Base-by-base conservation (phyloP, 345 rosid genomes). In the Firmiana major region DNA sequence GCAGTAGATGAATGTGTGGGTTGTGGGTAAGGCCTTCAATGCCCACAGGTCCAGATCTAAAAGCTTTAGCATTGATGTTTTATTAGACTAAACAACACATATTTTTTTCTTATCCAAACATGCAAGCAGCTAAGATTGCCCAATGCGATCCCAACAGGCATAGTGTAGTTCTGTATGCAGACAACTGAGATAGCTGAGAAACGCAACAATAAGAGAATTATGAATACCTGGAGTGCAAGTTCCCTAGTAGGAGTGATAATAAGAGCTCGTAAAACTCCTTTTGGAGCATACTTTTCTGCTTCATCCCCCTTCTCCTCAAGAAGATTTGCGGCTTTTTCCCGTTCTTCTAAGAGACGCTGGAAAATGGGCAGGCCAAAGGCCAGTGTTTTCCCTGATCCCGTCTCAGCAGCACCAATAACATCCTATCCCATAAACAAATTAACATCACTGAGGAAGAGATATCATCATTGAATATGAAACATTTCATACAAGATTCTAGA, bases 361-460 rank as follows among this genome's bases (percentile, higher is more conserved):
- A 93, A 67, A 76, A 96, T 91, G 67, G 99, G 99, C 82, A 96
- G 85, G 76, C 98, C 99, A 86, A 96, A 96, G 78, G 99, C 97
- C 81, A 96, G 97, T 21, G 99, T 96, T 88, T 96, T 96, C 66
- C 99, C 99, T 26, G 98, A 96, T 63, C 99, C 99, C 28, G 98
- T 96, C 89, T 92, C 99, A 11, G 98, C 99, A 59, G 99, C 97
- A 58, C 99, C 98, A 76, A 92, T 78, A 63, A 96, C 94, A 89
- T 96, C 99, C 99, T 95, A 84, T 74, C 51, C 45, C 66, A 80
- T 63, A 57, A 81, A 81, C 9, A 59, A 55, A 77, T 9, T 63
- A 67, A 34, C 17, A 77, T 62, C 48, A 46, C 34, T 46, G 11
- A 11, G 53, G 69, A 24, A 75, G 12, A 70, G 69, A 78, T 48